Evolutionary conservation across 495 filamentous ascomycete genomes (phyloP).

Genomic region (Neurospora sp.): DNA sequence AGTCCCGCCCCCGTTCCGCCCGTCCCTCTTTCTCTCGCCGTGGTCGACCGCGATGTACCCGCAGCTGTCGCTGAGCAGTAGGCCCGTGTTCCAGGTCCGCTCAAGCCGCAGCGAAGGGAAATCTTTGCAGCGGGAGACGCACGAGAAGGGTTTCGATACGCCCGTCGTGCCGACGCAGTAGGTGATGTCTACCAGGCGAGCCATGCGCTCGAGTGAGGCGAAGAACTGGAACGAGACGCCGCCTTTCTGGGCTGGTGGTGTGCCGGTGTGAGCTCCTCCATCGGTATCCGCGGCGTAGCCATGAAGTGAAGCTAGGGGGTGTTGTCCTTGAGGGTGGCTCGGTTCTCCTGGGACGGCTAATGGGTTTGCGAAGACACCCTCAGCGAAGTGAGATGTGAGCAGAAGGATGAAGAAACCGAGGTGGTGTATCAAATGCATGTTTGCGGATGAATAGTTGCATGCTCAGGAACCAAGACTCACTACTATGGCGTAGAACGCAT

Average conservation of each 20-base stretch:
- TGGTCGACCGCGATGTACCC: conserved; percentile 89
- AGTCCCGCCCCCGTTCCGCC: conserved; percentile 22
- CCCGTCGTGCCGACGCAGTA: conserved; percentile 87
- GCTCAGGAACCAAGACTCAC: not conserved
- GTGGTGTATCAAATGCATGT: not conserved
- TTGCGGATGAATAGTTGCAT: not conserved
- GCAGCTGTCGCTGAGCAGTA: conserved; percentile 79
- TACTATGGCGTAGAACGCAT: not conserved
- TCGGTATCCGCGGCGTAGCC: not conserved
- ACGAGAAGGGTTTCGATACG: conserved; percentile 70
- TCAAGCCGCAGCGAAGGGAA: conserved; percentile 71
- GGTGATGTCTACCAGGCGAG: conserved; percentile 83
- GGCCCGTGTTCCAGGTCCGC: conserved; percentile 81
- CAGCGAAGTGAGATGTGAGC: not conserved
- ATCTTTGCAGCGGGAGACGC: conserved; percentile 70
- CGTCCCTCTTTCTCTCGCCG: conserved; percentile 10
- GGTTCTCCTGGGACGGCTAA: not conserved
- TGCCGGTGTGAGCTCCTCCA: not conserved
- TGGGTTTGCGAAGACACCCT: not conserved
- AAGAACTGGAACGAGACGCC: conserved; percentile 59
- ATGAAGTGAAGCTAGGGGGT: not conserved
- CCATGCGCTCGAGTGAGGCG: conserved; percentile 69
- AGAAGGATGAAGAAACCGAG: not conserved
- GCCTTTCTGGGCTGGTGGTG: conserved; percentile 3
- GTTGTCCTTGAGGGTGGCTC: not conserved